Base-by-base conservation (phyloP, 2,329 filamentous ascomycete genomes). In the Talaromyces marneffei region DNA sequence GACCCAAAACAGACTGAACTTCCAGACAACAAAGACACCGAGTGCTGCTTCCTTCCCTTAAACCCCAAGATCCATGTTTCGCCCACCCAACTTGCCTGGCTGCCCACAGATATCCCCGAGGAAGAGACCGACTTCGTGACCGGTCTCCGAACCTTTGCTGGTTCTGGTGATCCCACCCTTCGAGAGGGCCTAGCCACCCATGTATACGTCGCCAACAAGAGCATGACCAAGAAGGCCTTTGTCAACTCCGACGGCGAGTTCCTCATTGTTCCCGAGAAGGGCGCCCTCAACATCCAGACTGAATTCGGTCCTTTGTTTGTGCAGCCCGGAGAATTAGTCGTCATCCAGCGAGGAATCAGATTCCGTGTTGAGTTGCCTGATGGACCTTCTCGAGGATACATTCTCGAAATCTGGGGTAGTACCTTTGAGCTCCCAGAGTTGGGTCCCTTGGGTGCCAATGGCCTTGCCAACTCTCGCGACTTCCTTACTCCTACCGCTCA, bases 351-450 rank as follows among this genome's bases (percentile, higher is more conserved):
- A 12, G 87, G 87, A n/a, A 79, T 88, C 50, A 79, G 85, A 20
- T 86, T 87, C 73, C 79, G 81, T 18, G 80, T 89, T n/a, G 78
- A 78, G 2, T 73, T 88, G 0, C 82, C 84, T 2, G 78, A 85
- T 31, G 85, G 85, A 0, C 83, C 83, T 0, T 82, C 83, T 0
- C 80, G 85, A 55, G 87, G 87, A 8, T 89, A 88, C 69, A 83
- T 88, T 55, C 81, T 87, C 35, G 87, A 90, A 70, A 75, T 89
- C 14, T 89, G 85, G 71, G 84, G 87, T 42, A 80, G 81, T 0
- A 83, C 85, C 70, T 89, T 86, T 66, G 77, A 83, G 50, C 82
- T 90, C 0, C 87, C 87, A 0, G 87, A 89, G 60, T 78, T 89
- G 0, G 87, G 87, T 0, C 85, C 85, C 0, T 78, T 89, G 3